These are phyloP conservation scores for Leucocoprinus leucothites DNA, from an alignment of 768 basidiomycete genomes.

Conservation along the genomic window DNA sequence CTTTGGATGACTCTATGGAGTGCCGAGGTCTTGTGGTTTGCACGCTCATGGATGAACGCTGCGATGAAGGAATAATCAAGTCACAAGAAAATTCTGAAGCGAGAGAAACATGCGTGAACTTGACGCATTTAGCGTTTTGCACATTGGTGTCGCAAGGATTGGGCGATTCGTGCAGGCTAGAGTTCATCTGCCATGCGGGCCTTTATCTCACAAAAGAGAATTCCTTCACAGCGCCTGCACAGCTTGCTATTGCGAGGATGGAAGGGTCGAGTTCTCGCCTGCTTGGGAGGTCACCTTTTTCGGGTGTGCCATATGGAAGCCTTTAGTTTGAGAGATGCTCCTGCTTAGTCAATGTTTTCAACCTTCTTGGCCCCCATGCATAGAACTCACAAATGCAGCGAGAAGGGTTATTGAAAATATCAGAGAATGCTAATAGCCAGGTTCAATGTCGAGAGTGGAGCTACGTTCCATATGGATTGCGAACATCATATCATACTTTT, in stretches of 20 bases:
- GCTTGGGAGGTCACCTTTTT: background rate
- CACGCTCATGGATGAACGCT: background rate
- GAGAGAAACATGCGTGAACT: background rate
- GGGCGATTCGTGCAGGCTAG: background rate
- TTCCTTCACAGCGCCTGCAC: background rate
- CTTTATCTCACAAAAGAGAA: background rate
- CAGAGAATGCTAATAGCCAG: too few relatives aligned
- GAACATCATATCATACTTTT: too few relatives aligned
- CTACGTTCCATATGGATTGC: too few relatives aligned
- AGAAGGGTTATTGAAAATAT: background rate
- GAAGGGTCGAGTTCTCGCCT: background rate
- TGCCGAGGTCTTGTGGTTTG: background rate
- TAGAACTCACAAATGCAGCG: constrained; percentile 2
- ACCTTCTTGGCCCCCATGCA: background rate
- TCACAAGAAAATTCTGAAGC: background rate
- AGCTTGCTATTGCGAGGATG: background rate
- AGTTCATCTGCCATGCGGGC: constrained; percentile 1
- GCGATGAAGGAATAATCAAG: background rate
- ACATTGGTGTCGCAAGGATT: background rate
- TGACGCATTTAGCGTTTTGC: constrained; percentile 1
- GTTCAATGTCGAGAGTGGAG: too few relatives aligned
- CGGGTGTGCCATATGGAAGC: constrained; percentile 1
- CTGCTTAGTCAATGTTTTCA: background rate
- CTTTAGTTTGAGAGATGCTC: background rate
- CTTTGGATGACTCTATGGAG: constrained; percentile 1